Base-by-base conservation (phyloP, 768 basidiomycete genomes). In the Calocera cornea region DNA sequence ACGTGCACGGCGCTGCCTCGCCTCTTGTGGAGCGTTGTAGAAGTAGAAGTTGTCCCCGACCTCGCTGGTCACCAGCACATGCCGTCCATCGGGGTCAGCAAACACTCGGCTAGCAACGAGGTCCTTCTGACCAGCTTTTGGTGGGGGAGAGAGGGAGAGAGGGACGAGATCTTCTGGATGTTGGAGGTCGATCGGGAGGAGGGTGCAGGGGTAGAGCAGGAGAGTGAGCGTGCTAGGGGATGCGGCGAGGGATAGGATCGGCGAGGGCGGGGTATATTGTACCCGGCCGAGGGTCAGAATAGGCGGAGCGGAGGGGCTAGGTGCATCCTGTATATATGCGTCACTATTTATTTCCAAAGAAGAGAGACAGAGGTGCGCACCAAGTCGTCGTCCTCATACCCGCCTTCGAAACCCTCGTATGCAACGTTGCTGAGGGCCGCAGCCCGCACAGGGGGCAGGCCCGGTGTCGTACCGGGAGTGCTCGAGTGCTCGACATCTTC, bases 31-130 rank as follows among this genome's bases (percentile, higher is more conserved):
- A 10, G 83, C 82, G 65, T 83, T 81, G 73, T 86, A 93, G 2
- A 94, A 78, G 74, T 98, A 97, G 87, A 90, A 97, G 69, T 92
- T 95, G 74, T 99, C 95, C 64, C 93, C 93, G 72, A 92, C 86
- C 14, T 79, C 80, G 10, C 93, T 94, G 0, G 92, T 90, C 65
- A 95, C 82, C 44, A 98, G 77, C 64, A 95, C 83, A 78, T 98
- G 97, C 36, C 90, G 83, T 2, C 95, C 95, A 0, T 93, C 89
- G 16, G 95, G 95, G 76, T 98, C 95, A 74, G 90, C 84, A 78
- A 94, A 97, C 65, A 97, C 77, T 73, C 88, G 88, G 79, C 88
- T 78, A 60, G 97, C 85, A 8, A 82, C 80, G 80, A 91, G 83
- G 69, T 92, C 89, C n/a, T 81, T 78, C 0, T 84, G 81, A 22